A percentile compares a stretch with the other conserved stretches of the same genome.
Conservation (phyloP, 371 early-diverging fungal species). For the Mortierella sp. region DNA sequence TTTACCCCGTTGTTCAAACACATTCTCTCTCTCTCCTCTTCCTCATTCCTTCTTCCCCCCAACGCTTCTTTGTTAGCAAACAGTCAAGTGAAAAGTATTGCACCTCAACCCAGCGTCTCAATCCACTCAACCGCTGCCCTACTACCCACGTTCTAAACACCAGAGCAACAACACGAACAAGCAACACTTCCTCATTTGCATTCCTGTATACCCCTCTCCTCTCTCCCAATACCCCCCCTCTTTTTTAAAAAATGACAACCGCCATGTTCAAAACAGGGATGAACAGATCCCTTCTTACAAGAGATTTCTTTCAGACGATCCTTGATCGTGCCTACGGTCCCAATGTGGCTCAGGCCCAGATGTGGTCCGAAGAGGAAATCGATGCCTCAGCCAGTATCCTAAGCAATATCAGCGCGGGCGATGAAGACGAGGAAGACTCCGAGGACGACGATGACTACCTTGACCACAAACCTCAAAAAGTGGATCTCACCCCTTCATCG, state of each 20-base stretch:
- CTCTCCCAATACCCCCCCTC: neutral
- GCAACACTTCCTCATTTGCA: neutral
- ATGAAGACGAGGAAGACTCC: slow-evolving; percentile 32
- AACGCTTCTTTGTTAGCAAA: no score
- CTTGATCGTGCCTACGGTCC: slow-evolving; percentile 46
- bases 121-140: no score
- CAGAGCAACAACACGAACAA: no score
- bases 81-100: no score
- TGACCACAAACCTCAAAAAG: neutral
- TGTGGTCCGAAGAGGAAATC: slow-evolving; percentile 36
- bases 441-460: no score
- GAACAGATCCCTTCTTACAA: slow-evolving; percentile 46
- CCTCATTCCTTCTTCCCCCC: no score
- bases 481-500: neutral
- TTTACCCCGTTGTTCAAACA: no score
- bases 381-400: slow-evolving; percentile 51
- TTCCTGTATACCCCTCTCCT: neutral
- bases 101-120: no score
- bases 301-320: slow-evolving; percentile 45
- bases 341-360: slow-evolving; percentile 12
- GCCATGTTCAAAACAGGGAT: slow-evolving; percentile 54
- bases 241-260: slow-evolving; percentile 31
- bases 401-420: slow-evolving; percentile 46
- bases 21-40: no score
- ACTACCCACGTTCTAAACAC: no score